These are phyloP conservation scores for Herpetomonas samuelpessoai DNA, from an alignment of 208 protist genomes.

Conservation along the genomic window DNA sequence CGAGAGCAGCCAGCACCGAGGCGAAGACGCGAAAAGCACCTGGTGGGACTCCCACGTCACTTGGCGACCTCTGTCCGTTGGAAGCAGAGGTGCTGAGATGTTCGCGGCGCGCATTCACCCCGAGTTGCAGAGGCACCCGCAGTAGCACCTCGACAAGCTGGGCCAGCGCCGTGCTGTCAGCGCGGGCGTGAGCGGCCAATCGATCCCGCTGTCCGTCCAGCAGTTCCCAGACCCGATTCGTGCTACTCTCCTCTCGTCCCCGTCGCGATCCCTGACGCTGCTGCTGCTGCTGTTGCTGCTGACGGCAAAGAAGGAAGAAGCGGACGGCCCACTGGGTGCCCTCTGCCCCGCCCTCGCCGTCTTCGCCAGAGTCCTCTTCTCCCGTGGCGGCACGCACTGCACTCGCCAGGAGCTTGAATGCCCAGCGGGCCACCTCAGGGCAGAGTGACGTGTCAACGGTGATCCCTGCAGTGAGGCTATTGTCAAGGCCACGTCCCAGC, in stretches of 20 bases:
- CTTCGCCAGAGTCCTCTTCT: too few relatives aligned
- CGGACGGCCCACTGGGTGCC: neutral
- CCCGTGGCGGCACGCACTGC: neutral
- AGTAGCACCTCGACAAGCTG: neutral
- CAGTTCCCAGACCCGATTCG: neutral
- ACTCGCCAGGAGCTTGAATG: neutral
- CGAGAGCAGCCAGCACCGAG: neutral
- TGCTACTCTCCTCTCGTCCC: too few relatives aligned
- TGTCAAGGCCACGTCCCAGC: too few relatives aligned
- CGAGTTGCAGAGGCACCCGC: neutral
- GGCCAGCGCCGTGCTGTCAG: neutral
- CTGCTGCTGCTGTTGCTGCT: too few relatives aligned
- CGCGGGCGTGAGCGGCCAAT: neutral
- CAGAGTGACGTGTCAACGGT: neutral
- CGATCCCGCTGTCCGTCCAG: neutral
- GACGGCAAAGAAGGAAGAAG: neutral
- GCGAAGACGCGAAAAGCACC: neutral
- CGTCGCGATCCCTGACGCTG: too few relatives aligned
- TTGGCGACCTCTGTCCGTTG: too few relatives aligned
- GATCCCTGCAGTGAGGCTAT: too few relatives aligned
- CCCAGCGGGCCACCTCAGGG: neutral
- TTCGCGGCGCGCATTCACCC: too few relatives aligned
- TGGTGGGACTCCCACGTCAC: too few relatives aligned
- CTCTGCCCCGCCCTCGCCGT: too few relatives aligned
- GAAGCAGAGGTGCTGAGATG: too few relatives aligned